phyloP scores from a whole-genome alignment of 1,139 yeast genomes.

The Kodamaea plutei region DNA sequence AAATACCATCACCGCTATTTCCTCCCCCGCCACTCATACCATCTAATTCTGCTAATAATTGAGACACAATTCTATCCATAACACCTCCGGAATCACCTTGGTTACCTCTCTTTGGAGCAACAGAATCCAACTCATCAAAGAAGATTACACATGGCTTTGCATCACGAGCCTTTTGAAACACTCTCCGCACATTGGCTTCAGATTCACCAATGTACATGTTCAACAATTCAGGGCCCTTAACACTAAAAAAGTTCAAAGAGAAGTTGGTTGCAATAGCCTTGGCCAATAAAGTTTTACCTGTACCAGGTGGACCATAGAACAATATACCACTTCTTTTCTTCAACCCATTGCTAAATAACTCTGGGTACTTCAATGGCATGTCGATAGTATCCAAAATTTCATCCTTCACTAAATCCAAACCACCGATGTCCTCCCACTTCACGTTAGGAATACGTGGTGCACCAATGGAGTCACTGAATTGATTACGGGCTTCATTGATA shows the following conservation, averaged over 20 bases:
- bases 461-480: slow-evolving; percentile 90
- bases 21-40: slow-evolving; percentile 82
- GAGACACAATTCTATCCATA: slow-evolving; percentile 97
- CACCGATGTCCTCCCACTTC: slow-evolving; percentile 94
- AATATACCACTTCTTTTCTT: slow-evolving; percentile 91
- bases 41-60: slow-evolving; percentile 86
- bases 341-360: slow-evolving; percentile 78
- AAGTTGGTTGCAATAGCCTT: slow-evolving; percentile 96
- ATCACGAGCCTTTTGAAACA: slow-evolving; percentile 90
- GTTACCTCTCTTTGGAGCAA: slow-evolving; percentile 96
- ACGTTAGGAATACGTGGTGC: slow-evolving; percentile 96
- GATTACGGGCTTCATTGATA: slow-evolving; percentile 77
- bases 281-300: slow-evolving; percentile 92
- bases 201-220: slow-evolving; percentile 99
- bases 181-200: slow-evolving; percentile 92
- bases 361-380: slow-evolving; percentile 92
- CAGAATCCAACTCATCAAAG: slow-evolving; percentile 95
- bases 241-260: slow-evolving; percentile 89
- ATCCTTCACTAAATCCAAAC: slow-evolving; percentile 81
- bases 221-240: slow-evolving; percentile 90
- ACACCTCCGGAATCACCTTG: slow-evolving; percentile 99
- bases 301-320: slow-evolving; percentile 97
- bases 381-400: slow-evolving; percentile 94
- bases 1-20: slow-evolving; percentile 78
- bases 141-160: slow-evolving; percentile 97